A percentile compares a stretch with the other conserved stretches of the same genome.
phyloP scores from a whole-genome alignment of 208 protist genomes.

The Spongospora subterranea region DNA sequence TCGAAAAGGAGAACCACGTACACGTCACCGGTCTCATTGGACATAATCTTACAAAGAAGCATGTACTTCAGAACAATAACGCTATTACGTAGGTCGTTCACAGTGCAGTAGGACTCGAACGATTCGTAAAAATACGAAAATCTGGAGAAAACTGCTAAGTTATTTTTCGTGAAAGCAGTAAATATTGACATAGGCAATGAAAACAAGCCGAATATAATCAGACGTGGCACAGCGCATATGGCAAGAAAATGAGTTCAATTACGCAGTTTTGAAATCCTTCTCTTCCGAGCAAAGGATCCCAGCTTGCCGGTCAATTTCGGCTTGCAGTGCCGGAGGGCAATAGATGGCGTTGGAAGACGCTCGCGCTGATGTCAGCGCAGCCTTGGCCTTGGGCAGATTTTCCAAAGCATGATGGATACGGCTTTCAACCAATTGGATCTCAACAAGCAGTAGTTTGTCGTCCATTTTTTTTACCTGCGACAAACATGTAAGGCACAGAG shows the following conservation, averaged over 20 bases:
- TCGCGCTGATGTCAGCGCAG: conserved; percentile 91
- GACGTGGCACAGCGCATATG: neutral
- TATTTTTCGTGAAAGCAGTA: too few relatives aligned
- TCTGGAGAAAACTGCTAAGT: conserved; percentile 59
- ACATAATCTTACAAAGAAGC: conserved; percentile 94
- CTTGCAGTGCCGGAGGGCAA: conserved; percentile 94
- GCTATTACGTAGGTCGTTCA: conserved; percentile 83
- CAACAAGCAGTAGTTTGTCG: conserved; percentile 95
- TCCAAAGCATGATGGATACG: conserved; percentile 89
- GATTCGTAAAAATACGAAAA: conserved; percentile 98
- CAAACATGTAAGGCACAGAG: neutral
- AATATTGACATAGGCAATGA: neutral
- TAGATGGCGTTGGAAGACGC: conserved; percentile 98
- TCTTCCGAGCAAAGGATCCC: conserved; percentile 96
- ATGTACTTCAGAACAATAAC: conserved; percentile 93
- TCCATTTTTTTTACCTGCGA: conserved; percentile 89
- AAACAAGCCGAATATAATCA: neutral
- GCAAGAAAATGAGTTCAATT: neutral
- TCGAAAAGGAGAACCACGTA: neutral
- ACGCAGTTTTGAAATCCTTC: conserved; percentile 95
- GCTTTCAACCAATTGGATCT: conserved; percentile 96
- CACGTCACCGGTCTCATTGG: conserved; percentile 67
- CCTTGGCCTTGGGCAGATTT: conserved; percentile 89
- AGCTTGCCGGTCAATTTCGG: conserved; percentile 93
- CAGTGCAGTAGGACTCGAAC: conserved; percentile 93